Percentiles rank a stretch among this genome's conserved stretches.
phyloP scores from a whole-genome alignment of 2,329 filamentous ascomycete species.

The Trichoderma oligosporum region DNA sequence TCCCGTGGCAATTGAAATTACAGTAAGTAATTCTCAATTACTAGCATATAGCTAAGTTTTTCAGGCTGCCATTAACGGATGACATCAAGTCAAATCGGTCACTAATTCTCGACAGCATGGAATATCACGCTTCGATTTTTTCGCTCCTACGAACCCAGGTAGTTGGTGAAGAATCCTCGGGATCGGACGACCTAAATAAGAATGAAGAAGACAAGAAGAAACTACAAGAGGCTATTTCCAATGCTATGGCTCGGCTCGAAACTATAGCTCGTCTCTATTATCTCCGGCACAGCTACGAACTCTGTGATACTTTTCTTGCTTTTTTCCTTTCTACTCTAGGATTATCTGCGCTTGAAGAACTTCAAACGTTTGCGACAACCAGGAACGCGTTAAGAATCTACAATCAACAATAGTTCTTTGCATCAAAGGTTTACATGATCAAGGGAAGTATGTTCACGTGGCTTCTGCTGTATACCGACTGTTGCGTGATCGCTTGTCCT shows the following conservation, averaged over 20 bases:
- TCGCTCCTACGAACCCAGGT: background rate
- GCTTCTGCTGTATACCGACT: background rate
- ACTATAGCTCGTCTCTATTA: slow-evolving; percentile 35
- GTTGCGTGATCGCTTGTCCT: background rate
- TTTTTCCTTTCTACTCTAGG: background rate
- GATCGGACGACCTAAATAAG: background rate
- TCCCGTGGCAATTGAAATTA: slow-evolving; percentile 31
- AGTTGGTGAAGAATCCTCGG: background rate
- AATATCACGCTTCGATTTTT: background rate
- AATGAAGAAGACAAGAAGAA: background rate
- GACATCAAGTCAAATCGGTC: background rate
- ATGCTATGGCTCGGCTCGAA: slow-evolving; percentile 28
- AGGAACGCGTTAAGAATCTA: background rate
- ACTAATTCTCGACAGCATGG: background rate
- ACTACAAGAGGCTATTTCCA: slow-evolving; percentile 9
- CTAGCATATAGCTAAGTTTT: no score
- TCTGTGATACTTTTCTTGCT: slow-evolving; percentile 4
- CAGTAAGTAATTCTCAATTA: slow-evolving; percentile 27
- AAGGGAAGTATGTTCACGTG: background rate
- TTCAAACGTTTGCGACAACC: background rate
- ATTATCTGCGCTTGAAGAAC: background rate
- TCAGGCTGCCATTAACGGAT: no score
- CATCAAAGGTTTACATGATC: slow-evolving; percentile 8
- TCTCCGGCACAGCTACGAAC: slow-evolving; percentile 31
- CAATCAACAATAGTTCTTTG: slow-evolving; percentile 8